Evolutionary conservation across 345 rosid species (phyloP), one percentile per base, ranked within the genome.

Genomic region (Raphanus raphanistrum): DNA sequence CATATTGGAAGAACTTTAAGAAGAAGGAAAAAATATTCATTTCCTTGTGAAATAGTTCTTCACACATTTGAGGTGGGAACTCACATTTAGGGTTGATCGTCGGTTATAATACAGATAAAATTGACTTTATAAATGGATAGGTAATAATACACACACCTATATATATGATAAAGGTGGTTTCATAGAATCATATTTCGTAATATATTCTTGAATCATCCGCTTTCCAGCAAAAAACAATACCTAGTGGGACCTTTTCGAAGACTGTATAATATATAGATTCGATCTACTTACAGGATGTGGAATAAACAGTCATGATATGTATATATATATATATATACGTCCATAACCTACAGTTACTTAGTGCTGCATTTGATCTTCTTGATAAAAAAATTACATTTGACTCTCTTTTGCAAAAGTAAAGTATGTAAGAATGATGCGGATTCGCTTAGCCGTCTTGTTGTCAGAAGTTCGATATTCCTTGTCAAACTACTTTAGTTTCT

Each of bases 171-270:
- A 31, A 32, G 16, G 25, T 12, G 73, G 71, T 28, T 72, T 77
- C 68, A 66, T 83, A 78, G 82, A 80, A 45, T 45, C 15, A 12
- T 48, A 48, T 48, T 48, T 83, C 78, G 75, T 27, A 1, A 17
- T 29, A 38, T 55, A 77, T 71, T 71, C 68, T 66, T 48, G 55
- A 26, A 45, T 78, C 57, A 73, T 72, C 33, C 82, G 82, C 88
- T 84, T 89, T 85, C 85, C 88, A 86, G 87, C 90, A 50, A 84
- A 67, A 74, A 48, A 48, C 35, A 11, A 58, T 5, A 54, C 75
- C 5, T 76, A 50, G 72, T 64, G 79, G 86, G 86, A 3, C 72
- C 81, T 27, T 50, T 32, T 35, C 13, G 43, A 63, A 74, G 79
- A 70, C 72, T 63, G 2, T 50, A 68, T 43, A 71, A 58, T 59